phyloP scores from a whole-genome alignment of 306 rosid genomes.

The Acacia confusa region DNA sequence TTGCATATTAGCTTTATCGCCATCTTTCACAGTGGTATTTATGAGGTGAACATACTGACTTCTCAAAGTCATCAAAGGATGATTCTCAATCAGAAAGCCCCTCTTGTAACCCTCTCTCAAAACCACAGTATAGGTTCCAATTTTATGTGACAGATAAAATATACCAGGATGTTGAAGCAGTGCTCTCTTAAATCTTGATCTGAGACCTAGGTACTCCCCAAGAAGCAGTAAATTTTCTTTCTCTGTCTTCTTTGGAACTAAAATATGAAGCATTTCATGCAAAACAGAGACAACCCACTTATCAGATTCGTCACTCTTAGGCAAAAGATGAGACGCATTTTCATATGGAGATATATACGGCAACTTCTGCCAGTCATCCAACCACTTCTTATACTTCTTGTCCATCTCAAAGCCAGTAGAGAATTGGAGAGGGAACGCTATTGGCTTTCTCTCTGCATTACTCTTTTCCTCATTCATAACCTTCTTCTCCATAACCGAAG shows the following conservation, averaged over 20 bases:
- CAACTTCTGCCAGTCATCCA: constrained; percentile 73
- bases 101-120: constrained; percentile 80
- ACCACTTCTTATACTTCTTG: constrained; percentile 70
- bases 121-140: constrained; percentile 67
- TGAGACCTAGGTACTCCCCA: constrained; percentile 76
- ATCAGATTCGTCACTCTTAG: constrained; percentile 68
- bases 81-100: constrained; percentile 56
- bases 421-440: constrained; percentile 56
- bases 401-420: constrained; percentile 79
- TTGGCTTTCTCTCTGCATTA: constrained; percentile 20
- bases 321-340: constrained; percentile 53
- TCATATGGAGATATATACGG: constrained; percentile 81
- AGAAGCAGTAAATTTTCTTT: constrained; percentile 55
- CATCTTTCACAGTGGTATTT: constrained; percentile 55
- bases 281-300: constrained; percentile 72
- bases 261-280: constrained; percentile 80
- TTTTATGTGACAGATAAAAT: constrained; percentile 72
- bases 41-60: constrained; percentile 67
- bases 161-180: constrained; percentile 77
- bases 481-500: constrained; percentile 58
- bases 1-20: constrained; percentile 36
- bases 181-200: constrained; percentile 75
- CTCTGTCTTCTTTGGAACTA: constrained; percentile 73
- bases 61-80: constrained; percentile 60
- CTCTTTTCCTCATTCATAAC: neutral